Evolutionary conservation across 2,329 filamentous ascomycete species (phyloP).

Genomic region (Fusarium hostae): DNA sequence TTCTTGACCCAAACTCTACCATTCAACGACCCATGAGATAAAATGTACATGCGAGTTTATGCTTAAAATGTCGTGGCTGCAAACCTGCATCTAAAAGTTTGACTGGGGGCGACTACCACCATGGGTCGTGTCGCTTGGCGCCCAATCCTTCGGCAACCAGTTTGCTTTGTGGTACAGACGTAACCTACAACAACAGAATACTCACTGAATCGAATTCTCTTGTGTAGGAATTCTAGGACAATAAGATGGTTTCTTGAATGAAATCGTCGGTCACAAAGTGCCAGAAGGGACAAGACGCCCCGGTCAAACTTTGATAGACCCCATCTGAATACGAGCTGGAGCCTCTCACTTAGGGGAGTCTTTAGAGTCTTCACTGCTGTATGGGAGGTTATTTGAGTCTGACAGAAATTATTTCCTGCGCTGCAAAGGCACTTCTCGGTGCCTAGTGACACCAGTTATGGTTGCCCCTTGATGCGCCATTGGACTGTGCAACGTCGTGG

Average conservation of each 20-base stretch:
- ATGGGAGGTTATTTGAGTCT: too few relatives aligned
- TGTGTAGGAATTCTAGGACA: accelerated
- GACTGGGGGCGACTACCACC: background rate
- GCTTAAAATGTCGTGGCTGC: background rate
- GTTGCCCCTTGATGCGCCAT: too few relatives aligned
- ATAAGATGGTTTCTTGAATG: background rate
- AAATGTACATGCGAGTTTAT: background rate
- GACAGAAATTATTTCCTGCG: too few relatives aligned
- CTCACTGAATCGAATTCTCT: accelerated
- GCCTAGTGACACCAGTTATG: too few relatives aligned
- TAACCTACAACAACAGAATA: accelerated
- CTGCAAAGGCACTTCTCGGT: too few relatives aligned
- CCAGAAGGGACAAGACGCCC: background rate
- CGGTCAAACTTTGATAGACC: background rate
- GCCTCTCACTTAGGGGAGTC: too few relatives aligned
- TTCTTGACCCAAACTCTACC: background rate
- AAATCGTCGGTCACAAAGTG: too few relatives aligned
- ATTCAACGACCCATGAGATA: accelerated
- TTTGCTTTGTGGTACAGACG: accelerated
- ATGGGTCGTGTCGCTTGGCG: background rate
- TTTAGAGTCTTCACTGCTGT: accelerated
- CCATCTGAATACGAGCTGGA: too few relatives aligned
- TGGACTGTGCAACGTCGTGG: too few relatives aligned
- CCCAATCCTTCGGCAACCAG: background rate
- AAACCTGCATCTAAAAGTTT: background rate